phyloP scores from a whole-genome alignment of 78 protist species.

The Andalucia godoyi region DNA sequence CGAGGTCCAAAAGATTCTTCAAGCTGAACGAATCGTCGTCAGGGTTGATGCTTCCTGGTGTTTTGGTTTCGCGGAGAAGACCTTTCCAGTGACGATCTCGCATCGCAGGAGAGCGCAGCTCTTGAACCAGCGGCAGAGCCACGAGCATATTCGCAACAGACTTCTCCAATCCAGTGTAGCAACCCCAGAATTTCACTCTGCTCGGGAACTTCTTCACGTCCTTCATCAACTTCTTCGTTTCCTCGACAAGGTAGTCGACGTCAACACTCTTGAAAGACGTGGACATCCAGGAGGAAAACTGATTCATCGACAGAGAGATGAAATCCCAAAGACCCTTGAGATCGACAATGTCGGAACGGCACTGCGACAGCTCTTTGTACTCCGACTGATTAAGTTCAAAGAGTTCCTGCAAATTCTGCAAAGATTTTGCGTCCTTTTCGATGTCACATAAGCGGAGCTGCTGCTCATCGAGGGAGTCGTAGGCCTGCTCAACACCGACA shows the following conservation, averaged over 20 bases:
- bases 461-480: not conserved
- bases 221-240: slow-evolving; percentile 25
- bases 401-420: slow-evolving; percentile 32
- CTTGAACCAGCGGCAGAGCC: slow-evolving; percentile 51
- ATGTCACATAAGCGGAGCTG: not conserved
- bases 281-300: slow-evolving; percentile 15
- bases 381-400: slow-evolving; percentile 26
- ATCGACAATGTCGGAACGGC: slow-evolving; percentile 9
- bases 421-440: not conserved
- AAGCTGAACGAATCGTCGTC: slow-evolving; percentile 32
- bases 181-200: not conserved
- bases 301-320: not conserved
- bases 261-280: slow-evolving; percentile 26
- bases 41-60: not conserved
- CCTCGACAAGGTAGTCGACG: slow-evolving; percentile 37
- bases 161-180: slow-evolving; percentile 16
- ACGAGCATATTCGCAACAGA: slow-evolving; percentile 24
- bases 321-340: slow-evolving; percentile 21
- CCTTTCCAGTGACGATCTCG: slow-evolving; percentile 81
- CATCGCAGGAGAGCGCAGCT: slow-evolving; percentile 59
- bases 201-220: not conserved
- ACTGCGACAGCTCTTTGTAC: slow-evolving; percentile 5
- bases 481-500: not conserved
- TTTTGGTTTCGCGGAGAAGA: slow-evolving; percentile 23
- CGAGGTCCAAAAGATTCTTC: slow-evolving; percentile 39